phyloP scores from a whole-genome alignment of 75 land plant species.

The Azolla pinnata region DNA sequence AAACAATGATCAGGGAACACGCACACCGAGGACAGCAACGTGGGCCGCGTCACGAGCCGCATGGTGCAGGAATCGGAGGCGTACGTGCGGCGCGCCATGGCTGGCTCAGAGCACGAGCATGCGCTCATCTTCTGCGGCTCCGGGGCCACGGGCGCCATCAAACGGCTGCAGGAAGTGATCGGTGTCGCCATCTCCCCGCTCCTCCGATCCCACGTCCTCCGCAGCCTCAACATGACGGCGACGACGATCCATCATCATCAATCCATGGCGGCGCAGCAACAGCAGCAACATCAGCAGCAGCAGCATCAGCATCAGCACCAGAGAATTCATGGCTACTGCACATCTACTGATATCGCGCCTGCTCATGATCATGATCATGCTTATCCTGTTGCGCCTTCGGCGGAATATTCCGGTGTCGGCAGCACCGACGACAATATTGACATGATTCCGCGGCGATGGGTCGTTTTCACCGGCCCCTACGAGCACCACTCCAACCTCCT shows the following conservation, averaged over 20 bases:
- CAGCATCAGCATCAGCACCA: too few species aligned
- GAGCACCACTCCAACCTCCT: conserved; percentile 60
- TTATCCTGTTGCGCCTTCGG: too few species aligned
- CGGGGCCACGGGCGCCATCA: conserved; percentile 58
- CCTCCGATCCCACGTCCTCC: conserved; percentile 27
- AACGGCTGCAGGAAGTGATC: conserved; percentile 71
- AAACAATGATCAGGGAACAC: conserved; percentile 84
- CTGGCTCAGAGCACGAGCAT: conserved; percentile 30
- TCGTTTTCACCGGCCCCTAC: conserved; percentile 66
- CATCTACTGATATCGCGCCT: too few species aligned
- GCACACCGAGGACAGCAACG: conserved; percentile 60
- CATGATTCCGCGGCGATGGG: too few species aligned
- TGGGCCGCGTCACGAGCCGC: conserved; percentile 39
- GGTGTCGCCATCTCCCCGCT: conserved; percentile 44
- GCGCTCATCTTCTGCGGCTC: conserved; percentile 65
- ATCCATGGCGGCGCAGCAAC: too few species aligned
- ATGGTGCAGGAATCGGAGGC: conserved; percentile 34
- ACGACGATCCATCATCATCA: too few species aligned
- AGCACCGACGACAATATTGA: too few species aligned
- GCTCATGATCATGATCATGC: too few species aligned
- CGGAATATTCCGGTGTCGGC: too few species aligned
- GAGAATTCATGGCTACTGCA: too few species aligned
- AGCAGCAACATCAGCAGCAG: too few species aligned
- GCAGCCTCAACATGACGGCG: conserved; percentile 14
- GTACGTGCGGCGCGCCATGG: conserved; percentile 51